phyloP scores from a whole-genome alignment of 2,329 filamentous ascomycete species.

The Cladosporium sp. region DNA sequence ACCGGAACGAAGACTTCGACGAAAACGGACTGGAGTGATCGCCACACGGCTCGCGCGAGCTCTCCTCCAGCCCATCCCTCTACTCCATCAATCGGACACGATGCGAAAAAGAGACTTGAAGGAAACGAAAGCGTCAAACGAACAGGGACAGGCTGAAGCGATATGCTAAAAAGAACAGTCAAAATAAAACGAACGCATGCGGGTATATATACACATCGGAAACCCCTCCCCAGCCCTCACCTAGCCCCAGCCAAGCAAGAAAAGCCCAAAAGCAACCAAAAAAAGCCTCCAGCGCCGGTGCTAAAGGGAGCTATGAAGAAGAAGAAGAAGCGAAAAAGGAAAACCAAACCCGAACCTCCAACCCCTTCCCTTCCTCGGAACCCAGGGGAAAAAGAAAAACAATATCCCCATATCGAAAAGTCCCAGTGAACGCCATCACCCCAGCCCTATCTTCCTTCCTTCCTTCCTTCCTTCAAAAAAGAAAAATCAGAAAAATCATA shows the following conservation, averaged over 20 bases:
- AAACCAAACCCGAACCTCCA: neutral
- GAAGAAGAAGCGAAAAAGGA: neutral
- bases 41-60: too few species aligned
- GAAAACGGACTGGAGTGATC: too few species aligned
- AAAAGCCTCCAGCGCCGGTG: constrained; percentile 8
- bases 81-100: too few species aligned
- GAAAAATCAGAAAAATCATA: constrained; percentile 15
- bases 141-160: too few species aligned
- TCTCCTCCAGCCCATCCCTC: too few species aligned
- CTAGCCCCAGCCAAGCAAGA: neutral
- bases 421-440: neutral
- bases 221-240: neutral
- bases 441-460: neutral
- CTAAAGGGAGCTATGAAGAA: neutral
- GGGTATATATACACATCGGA: constrained; percentile 2
- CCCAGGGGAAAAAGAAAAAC: neutral
- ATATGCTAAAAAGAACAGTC: too few species aligned
- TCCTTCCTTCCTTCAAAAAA: neutral
- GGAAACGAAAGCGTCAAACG: too few species aligned
- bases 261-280: neutral
- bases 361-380: neutral
- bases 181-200: constrained; percentile 2
- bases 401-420: neutral
- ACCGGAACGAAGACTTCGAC: too few species aligned
- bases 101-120: too few species aligned